Conservation (phyloP, 129 eudicot species). For the Flaveria ramosissima region DNA sequence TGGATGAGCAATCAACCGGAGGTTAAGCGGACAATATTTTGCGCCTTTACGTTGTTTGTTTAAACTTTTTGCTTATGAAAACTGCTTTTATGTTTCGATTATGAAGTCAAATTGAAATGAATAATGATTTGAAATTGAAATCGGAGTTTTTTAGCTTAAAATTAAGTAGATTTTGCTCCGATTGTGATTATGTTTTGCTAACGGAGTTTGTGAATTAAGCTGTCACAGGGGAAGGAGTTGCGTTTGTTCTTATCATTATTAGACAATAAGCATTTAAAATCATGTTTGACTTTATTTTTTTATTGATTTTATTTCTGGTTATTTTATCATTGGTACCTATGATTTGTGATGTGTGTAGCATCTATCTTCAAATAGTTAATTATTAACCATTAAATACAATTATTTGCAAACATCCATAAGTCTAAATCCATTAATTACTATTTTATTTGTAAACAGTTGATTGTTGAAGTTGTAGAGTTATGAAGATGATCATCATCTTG, state of each 20-base stretch:
- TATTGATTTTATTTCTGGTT: neutral
- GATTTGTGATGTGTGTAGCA: slow-evolving; percentile 1
- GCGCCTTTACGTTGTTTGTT: too few relatives aligned
- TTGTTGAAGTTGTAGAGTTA: neutral
- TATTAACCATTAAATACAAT: too few relatives aligned
- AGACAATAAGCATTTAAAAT: neutral
- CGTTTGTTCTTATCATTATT: neutral
- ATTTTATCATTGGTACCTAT: neutral
- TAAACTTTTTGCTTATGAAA: too few relatives aligned
- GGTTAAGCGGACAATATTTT: too few relatives aligned
- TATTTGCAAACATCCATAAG: slow-evolving; percentile 7
- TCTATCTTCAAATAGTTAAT: neutral
- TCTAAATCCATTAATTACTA: neutral
- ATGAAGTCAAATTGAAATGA: neutral
- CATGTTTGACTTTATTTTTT: slow-evolving; percentile 26
- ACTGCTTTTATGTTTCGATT: neutral
- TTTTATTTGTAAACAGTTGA: slow-evolving; percentile 20
- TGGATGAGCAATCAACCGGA: too few relatives aligned
- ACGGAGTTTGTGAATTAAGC: too few relatives aligned
- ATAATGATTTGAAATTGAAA: neutral
- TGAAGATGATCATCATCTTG: neutral
- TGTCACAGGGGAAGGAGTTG: neutral
- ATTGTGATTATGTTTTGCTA: too few relatives aligned
- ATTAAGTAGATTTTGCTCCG: neutral
- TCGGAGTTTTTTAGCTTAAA: neutral